Evolutionary conservation across 192 early-diverging fungal species (phyloP).

Genomic region (Backusella psychrophila): DNA sequence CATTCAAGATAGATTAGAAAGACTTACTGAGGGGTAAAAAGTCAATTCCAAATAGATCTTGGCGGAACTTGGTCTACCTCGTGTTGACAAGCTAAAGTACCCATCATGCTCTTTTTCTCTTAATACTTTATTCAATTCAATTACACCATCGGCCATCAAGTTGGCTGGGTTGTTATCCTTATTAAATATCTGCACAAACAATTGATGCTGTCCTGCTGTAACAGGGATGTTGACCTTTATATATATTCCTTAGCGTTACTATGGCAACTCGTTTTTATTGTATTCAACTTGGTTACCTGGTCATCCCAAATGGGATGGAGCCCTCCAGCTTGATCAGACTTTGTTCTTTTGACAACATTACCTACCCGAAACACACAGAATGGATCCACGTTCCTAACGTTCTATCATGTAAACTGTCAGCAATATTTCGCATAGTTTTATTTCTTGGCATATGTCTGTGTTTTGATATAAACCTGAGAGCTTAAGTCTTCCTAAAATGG

Average conservation of each 20-base stretch:
- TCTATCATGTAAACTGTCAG: neutral
- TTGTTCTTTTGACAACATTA: constrained; percentile 38
- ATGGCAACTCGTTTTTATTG: neutral
- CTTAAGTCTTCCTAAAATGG: neutral
- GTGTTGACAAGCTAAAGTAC: neutral
- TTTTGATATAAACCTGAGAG: neutral
- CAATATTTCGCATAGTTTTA: neutral
- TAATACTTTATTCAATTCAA: constrained; percentile 6
- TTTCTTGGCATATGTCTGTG: neutral
- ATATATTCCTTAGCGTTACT: neutral
- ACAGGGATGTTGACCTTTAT: constrained; percentile 9
- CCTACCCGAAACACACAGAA: constrained; percentile 49
- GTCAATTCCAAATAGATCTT: constrained; percentile 9
- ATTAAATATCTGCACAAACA: constrained; percentile 2
- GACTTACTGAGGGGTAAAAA: constrained; percentile 8
- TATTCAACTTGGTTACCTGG: constrained; percentile 33
- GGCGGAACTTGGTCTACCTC: neutral
- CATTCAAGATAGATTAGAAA: neutral
- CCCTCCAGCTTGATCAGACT: constrained; percentile 47
- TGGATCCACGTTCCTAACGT: constrained; percentile 26
- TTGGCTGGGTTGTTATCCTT: constrained; percentile 1
- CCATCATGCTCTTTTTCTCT: constrained; percentile 10
- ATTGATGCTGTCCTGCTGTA: neutral
- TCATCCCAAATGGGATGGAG: constrained; percentile 55
- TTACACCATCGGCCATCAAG: neutral